Conservation (phyloP, 2,329 filamentous ascomycete species). For the Scedosporium minutisporum region DNA sequence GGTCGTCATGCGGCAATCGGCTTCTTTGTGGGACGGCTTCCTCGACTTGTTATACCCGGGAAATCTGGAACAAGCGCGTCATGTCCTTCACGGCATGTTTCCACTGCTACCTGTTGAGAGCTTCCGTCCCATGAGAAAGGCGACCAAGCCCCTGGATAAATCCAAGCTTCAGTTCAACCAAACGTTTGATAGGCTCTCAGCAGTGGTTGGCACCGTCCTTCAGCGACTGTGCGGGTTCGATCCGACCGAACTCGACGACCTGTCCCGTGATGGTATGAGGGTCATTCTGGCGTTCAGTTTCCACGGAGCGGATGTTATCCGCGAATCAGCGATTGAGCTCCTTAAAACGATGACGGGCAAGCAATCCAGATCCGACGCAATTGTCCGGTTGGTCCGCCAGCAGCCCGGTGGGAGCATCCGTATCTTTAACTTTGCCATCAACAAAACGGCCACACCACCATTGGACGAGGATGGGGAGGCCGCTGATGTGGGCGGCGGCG, state of each 20-base stretch:
- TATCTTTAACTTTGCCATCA: conserved; percentile 34
- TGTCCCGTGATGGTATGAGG: conserved; percentile 61
- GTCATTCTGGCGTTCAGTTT: conserved; percentile 72
- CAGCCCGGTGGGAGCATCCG: conserved; percentile 23
- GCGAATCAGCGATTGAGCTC: conserved; percentile 70
- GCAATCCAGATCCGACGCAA: conserved; percentile 38
- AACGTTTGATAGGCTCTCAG: conserved; percentile 46
- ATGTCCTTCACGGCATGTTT: conserved; percentile 60
- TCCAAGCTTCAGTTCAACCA: conserved; percentile 66
- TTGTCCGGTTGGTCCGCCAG: conserved; percentile 35
- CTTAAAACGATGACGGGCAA: conserved; percentile 75
- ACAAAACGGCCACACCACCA: conserved; percentile 26
- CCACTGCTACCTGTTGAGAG: conserved; percentile 67
- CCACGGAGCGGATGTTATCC: conserved; percentile 69
- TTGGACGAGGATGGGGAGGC: not conserved
- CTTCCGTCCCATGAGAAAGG: conserved; percentile 48
- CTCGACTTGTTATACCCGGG: conserved; percentile 57
- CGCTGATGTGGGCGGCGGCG: conserved; percentile 1
- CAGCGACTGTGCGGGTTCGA: conserved; percentile 72
- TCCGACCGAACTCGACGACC: conserved; percentile 53
- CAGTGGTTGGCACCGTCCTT: conserved; percentile 62
- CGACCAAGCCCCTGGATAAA: conserved; percentile 25
- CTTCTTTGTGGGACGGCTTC: conserved; percentile 70
- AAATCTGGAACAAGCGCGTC: conserved; percentile 62
- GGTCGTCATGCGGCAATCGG: conserved; percentile 59